phyloP scores from a whole-genome alignment of 208 protist genomes.

The Wallacemonas sp. region DNA sequence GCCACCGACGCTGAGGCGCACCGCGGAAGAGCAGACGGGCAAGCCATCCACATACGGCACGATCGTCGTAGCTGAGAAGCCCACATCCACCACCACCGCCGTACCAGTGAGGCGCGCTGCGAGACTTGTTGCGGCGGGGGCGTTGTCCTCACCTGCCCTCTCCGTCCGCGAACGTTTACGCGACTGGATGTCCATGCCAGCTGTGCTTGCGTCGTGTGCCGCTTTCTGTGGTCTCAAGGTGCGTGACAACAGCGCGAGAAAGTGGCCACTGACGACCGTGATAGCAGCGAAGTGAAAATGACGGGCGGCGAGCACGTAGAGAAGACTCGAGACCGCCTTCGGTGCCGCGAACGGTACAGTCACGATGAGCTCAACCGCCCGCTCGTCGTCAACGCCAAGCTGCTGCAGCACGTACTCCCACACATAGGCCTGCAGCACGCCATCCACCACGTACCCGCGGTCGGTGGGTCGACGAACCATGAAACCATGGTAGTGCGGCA shows the following conservation, averaged over 20 bases:
- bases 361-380: constrained; percentile 58
- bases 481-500: constrained; percentile 80
- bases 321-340: constrained; percentile 41
- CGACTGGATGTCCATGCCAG: too few species aligned
- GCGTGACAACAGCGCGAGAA: constrained; percentile 46
- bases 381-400: constrained; percentile 64
- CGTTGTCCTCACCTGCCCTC: too few species aligned
- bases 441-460: constrained; percentile 76
- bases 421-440: constrained; percentile 53
- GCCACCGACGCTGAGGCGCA: constrained; percentile 70
- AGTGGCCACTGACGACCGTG: constrained; percentile 64
- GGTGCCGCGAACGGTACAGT: constrained; percentile 66
- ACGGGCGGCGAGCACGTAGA: constrained; percentile 50
- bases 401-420: constrained; percentile 79
- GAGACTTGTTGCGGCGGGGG: too few species aligned
- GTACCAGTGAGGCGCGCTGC: neutral
- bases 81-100: constrained; percentile 68
- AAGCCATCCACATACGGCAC: constrained; percentile 74
- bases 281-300: constrained; percentile 67
- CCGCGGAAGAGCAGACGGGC: constrained; percentile 54
- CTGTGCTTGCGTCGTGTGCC: too few species aligned
- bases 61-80: constrained; percentile 72
- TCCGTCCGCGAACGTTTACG: too few species aligned
- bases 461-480: constrained; percentile 80
- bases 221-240: neutral